Evolutionary conservation across 257 asterid species (phyloP).

Genomic region (Solanum etuberosum): DNA sequence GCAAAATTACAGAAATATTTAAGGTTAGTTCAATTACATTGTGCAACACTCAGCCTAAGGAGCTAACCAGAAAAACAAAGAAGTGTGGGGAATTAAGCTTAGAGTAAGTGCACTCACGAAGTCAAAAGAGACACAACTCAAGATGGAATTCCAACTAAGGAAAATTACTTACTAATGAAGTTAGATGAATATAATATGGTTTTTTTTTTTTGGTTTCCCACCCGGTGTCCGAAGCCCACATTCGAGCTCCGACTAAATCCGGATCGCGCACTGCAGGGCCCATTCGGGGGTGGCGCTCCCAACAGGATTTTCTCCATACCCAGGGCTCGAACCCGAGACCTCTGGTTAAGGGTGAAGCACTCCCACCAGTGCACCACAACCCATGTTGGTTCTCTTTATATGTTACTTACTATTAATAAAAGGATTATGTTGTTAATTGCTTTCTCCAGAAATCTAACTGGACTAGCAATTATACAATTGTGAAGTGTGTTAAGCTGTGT

Average conservation of each 20-base stretch:
- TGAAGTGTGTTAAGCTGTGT: not conserved
- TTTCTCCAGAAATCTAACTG: not conserved
- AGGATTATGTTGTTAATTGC: not conserved
- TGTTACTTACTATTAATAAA: not conserved
- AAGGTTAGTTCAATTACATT: not conserved
- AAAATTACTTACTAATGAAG: not conserved
- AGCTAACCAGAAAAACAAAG: not conserved
- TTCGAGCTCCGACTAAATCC: too few species aligned
- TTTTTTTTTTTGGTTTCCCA: too few species aligned
- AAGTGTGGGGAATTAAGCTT: not conserved
- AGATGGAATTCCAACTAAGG: not conserved
- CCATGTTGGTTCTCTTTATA: too few species aligned
- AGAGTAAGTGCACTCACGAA: not conserved
- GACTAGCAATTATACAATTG: not conserved
- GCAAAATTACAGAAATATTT: not conserved
- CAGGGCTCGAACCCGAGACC: too few species aligned
- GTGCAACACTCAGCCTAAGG: not conserved
- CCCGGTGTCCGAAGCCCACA: too few species aligned
- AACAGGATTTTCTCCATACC: too few species aligned
- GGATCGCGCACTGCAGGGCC: too few species aligned
- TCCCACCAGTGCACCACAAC: too few species aligned
- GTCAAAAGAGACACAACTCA: not conserved
- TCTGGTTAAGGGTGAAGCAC: too few species aligned
- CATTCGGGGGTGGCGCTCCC: too few species aligned
- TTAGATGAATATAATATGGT: not conserved